Evolutionary conservation across 78 protist species (phyloP).

Genomic region (Dictyostelium intermedium): DNA sequence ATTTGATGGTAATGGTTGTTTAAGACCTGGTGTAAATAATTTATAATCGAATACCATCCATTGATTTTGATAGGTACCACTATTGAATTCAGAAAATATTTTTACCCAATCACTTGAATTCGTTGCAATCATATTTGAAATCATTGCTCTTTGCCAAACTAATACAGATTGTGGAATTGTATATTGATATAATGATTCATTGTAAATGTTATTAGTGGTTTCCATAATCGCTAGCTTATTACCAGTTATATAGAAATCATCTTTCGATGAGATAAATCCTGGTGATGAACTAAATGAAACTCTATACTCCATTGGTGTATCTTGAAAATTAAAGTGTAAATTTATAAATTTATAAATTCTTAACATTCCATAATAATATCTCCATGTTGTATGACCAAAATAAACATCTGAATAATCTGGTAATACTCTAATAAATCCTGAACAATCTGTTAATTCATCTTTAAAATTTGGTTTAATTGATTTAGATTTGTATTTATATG

Average conservation of each 20-base stretch:
- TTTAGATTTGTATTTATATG: no score
- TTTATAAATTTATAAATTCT: slow-evolving; percentile 16
- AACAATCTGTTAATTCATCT: slow-evolving; percentile 26
- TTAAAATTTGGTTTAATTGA: neutral
- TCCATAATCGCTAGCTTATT: slow-evolving; percentile 48
- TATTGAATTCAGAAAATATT: slow-evolving; percentile 52
- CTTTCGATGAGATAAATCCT: slow-evolving; percentile 26
- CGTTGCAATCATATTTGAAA: slow-evolving; percentile 66
- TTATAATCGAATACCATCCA: slow-evolving; percentile 88
- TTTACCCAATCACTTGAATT: slow-evolving; percentile 75
- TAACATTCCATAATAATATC: slow-evolving; percentile 48
- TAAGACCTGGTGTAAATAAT: slow-evolving; percentile 65
- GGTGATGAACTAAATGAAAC: slow-evolving; percentile 1
- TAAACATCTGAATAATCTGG: slow-evolving; percentile 23
- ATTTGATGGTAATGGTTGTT: slow-evolving; percentile 23
- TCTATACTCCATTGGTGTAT: neutral
- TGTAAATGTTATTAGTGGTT: slow-evolving; percentile 74
- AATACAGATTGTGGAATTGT: slow-evolving; percentile 73
- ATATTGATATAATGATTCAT: slow-evolving; percentile 42
- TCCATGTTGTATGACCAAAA: slow-evolving; percentile 47
- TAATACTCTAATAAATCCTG: slow-evolving; percentile 14
- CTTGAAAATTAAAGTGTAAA: neutral
- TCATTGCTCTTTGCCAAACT: slow-evolving; percentile 82
- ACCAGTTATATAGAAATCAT: slow-evolving; percentile 42
- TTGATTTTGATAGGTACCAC: slow-evolving; percentile 90